phyloP scores from a whole-genome alignment of 1,139 yeast genomes.

The Hyphopichia wangnamkhiaoensis region DNA sequence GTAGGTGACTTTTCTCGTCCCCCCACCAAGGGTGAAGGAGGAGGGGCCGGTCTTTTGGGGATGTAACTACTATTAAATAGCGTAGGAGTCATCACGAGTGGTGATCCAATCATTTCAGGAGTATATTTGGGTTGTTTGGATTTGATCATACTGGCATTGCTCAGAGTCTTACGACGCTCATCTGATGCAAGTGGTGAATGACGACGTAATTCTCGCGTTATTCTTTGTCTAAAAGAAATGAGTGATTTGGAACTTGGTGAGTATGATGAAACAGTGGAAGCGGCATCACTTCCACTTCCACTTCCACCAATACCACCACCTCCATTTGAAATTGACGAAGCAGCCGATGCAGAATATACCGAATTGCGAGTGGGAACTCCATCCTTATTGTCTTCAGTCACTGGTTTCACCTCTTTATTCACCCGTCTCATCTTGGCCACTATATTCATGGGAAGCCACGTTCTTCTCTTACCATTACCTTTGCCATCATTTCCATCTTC shows the following conservation, averaged over 20 bases:
- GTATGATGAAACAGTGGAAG: neutral
- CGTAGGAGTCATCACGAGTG: neutral
- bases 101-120: slow-evolving; percentile 1
- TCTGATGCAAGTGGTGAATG: neutral
- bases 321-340: neutral
- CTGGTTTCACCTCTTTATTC: neutral
- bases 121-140: neutral
- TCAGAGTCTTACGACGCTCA: neutral
- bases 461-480: neutral
- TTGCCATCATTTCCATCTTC: neutral
- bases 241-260: neutral
- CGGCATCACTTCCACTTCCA: neutral
- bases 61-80: neutral
- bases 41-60: slow-evolving; percentile 2
- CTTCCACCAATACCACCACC: no score
- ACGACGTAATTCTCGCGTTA: neutral
- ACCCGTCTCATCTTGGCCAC: slow-evolving; percentile 2
- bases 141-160: no score
- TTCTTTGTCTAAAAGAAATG: neutral
- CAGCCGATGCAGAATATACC: neutral
- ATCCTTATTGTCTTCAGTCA: no score
- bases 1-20: neutral
- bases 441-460: neutral
- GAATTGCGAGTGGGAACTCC: neutral
- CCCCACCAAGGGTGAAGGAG: neutral